phyloP scores from a whole-genome alignment of 2,329 filamentous ascomycete genomes.

The Alternaria ventricosa region DNA sequence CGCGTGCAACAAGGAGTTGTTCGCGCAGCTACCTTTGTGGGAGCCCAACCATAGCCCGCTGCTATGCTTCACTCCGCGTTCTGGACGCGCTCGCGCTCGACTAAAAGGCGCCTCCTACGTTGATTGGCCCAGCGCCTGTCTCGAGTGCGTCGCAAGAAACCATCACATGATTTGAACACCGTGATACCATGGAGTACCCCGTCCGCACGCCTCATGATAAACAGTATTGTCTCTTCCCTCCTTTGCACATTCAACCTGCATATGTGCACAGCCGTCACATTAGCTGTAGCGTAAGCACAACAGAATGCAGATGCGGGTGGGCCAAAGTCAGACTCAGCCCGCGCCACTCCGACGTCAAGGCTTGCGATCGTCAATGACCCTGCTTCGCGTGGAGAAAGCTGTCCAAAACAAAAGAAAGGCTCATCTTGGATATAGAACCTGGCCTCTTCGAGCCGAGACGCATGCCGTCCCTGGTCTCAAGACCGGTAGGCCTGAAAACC shows the following conservation, averaged over 20 bases:
- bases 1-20: neutral
- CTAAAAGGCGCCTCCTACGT: slow-evolving; percentile 12
- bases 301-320: slow-evolving; percentile 2
- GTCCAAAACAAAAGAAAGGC: neutral
- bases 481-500: slow-evolving; percentile 19
- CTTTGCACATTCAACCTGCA: neutral
- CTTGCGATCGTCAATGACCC: slow-evolving; percentile 1
- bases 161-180: slow-evolving; percentile 29
- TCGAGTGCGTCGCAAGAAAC: slow-evolving; percentile 41
- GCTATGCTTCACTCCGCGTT: neutral
- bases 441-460: slow-evolving; percentile 3
- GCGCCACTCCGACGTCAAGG: neutral
- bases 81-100: slow-evolving; percentile 19
- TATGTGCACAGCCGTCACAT: slow-evolving; percentile 3
- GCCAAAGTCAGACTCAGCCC: neutral
- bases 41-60: slow-evolving; percentile 18
- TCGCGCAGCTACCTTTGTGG: neutral
- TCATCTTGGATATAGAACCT: neutral
- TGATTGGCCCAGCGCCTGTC: slow-evolving; percentile 39
- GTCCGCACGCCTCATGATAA: neutral
- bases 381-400: neutral
- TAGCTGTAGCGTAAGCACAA: neutral
- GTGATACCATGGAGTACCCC: slow-evolving; percentile 26
- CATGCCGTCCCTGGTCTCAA: slow-evolving; percentile 26
- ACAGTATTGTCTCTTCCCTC: neutral